Evolutionary conservation across 352 stramenopile genomes (phyloP).

Genomic region (Globisporangium takayamanum): DNA sequence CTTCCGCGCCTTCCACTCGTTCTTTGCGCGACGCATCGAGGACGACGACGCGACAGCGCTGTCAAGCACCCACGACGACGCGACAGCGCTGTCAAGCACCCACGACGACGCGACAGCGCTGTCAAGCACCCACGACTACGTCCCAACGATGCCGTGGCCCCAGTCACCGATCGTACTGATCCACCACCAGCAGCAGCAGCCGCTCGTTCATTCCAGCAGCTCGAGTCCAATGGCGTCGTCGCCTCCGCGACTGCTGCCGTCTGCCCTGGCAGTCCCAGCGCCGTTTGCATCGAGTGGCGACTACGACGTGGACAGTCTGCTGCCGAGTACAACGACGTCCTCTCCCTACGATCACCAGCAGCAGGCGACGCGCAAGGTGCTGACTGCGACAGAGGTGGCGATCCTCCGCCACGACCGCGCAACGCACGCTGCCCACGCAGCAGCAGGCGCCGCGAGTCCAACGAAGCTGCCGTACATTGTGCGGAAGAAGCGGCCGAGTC

Average conservation of each 20-base stretch:
- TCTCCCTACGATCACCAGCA: background rate
- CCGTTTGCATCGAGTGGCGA: background rate
- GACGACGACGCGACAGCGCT: background rate
- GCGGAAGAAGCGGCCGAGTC: constrained; percentile 18
- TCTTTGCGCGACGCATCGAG: constrained; percentile 27
- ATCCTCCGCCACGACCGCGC: constrained; percentile 7
- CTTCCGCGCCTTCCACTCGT: constrained; percentile 41
- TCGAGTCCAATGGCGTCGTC: background rate
- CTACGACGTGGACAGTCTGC: background rate
- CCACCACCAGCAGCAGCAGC: constrained; percentile 5
- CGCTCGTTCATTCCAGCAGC: background rate
- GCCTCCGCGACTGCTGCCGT: too few relatives aligned
- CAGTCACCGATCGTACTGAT: background rate
- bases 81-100: too few relatives aligned
- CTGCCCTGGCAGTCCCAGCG: too few relatives aligned
- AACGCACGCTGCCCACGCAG: background rate
- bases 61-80: background rate
- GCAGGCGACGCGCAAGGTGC: constrained; percentile 1
- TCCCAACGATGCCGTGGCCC: background rate
- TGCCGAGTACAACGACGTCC: background rate
- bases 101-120: background rate
- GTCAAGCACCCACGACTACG: background rate
- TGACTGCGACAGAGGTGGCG: constrained; percentile 9
- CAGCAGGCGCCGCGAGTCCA: constrained; percentile 8
- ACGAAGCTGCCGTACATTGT: constrained; percentile 44